phyloP scores from a whole-genome alignment of 768 basidiomycete genomes.

The Heimioporus sp. region DNA sequence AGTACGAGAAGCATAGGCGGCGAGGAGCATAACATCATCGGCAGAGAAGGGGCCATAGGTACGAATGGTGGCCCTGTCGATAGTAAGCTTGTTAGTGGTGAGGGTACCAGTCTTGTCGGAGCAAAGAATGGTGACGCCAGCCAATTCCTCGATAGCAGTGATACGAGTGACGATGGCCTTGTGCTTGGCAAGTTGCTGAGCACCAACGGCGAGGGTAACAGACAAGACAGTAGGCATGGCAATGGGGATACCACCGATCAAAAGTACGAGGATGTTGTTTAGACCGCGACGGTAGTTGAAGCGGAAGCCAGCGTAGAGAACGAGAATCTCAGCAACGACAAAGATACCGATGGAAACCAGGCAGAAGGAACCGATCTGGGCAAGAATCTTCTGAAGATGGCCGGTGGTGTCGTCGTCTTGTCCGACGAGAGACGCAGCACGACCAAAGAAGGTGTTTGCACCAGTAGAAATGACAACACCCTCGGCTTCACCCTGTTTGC shows the following conservation, averaged over 20 bases:
- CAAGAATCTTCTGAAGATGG: slow-evolving; percentile 98
- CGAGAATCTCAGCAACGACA: slow-evolving; percentile 90
- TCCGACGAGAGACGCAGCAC: slow-evolving; percentile 95
- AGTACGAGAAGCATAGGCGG: slow-evolving; percentile 94
- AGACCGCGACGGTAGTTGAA: slow-evolving; percentile 93
- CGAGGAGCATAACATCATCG: slow-evolving; percentile 90
- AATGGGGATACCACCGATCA: slow-evolving; percentile 99
- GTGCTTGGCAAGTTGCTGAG: slow-evolving; percentile 98
- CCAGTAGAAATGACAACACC: slow-evolving; percentile 98
- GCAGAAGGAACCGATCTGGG: slow-evolving; percentile 98
- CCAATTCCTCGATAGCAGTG: slow-evolving; percentile 97
- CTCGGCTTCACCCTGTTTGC: slow-evolving; percentile 99
- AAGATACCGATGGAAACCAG: slow-evolving; percentile 95
- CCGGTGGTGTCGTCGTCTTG: slow-evolving; percentile 97
- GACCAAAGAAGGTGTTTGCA: slow-evolving; percentile 98
- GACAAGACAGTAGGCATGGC: slow-evolving; percentile 99
- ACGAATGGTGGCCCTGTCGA: slow-evolving; percentile 88
- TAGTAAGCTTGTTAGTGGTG: slow-evolving; percentile 99
- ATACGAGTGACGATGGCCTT: slow-evolving; percentile 99
- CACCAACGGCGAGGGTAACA: slow-evolving; percentile 97
- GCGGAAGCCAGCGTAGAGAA: slow-evolving; percentile 89
- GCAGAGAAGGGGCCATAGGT: slow-evolving; percentile 87
- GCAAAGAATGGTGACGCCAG: slow-evolving; percentile 97
- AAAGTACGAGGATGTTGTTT: slow-evolving; percentile 95
- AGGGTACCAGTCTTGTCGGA: slow-evolving; percentile 99